phyloP scores from a whole-genome alignment of 2,329 filamentous ascomycete species.

The Mycosphaerella sp. region DNA sequence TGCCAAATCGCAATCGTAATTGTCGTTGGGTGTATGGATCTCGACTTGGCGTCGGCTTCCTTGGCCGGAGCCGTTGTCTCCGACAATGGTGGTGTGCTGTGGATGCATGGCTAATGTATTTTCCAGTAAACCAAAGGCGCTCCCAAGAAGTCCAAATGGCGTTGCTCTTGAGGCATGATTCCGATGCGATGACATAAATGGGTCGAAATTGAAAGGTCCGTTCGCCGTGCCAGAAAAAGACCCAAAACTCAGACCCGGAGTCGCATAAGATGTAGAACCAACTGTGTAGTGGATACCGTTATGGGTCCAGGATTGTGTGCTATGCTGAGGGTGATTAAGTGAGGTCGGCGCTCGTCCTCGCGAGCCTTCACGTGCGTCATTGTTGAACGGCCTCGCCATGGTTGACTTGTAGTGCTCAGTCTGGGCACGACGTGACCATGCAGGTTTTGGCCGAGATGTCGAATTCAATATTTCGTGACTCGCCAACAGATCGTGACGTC shows the following conservation, averaged over 20 bases:
- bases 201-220: slow-evolving; percentile 16
- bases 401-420: background rate
- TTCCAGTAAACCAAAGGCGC: slow-evolving; percentile 26
- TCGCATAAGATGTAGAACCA: slow-evolving; percentile 25
- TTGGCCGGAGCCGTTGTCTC: slow-evolving; percentile 6
- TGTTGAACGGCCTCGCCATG: slow-evolving; percentile 10
- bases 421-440: background rate
- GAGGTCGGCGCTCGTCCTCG: slow-evolving; percentile 10
- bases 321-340: slow-evolving; percentile 15
- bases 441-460: slow-evolving; percentile 7
- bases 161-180: background rate
- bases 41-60: slow-evolving; percentile 7
- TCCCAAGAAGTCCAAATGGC: slow-evolving; percentile 23
- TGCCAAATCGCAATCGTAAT: slow-evolving; percentile 21
- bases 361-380: slow-evolving; percentile 15
- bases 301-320: slow-evolving; percentile 26
- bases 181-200: slow-evolving; percentile 8
- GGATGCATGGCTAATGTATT: slow-evolving; percentile 21
- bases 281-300: slow-evolving; percentile 28
- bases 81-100: slow-evolving; percentile 11
- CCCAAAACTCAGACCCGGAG: slow-evolving; percentile 26
- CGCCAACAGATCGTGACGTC: background rate
- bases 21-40: slow-evolving; percentile 14
- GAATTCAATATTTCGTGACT: background rate
- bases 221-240: slow-evolving; percentile 21